A percentile compares a stretch with the other conserved stretches of the same genome.
phyloP scores from a whole-genome alignment of 352 stramenopile genomes.

The Phytopythium helicoides region DNA sequence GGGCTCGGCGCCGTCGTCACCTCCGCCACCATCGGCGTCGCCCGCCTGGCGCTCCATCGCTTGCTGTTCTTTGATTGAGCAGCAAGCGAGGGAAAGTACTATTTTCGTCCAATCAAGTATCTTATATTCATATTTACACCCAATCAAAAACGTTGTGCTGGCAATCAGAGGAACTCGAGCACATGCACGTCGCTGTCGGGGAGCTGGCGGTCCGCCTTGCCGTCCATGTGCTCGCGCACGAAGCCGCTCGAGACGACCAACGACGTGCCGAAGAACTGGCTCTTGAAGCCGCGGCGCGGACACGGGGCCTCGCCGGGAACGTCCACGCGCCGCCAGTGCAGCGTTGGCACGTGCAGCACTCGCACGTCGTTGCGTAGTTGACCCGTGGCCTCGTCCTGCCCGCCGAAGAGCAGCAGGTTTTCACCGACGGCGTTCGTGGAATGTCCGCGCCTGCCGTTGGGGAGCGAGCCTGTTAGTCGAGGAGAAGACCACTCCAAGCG shows the following conservation, averaged over 20 bases:
- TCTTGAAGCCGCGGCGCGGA: conserved; percentile 73
- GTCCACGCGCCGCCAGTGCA: conserved; percentile 32
- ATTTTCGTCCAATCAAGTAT: not conserved
- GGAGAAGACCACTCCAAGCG: conserved; percentile 38
- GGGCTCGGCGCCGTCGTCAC: not conserved
- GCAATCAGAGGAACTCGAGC: conserved; percentile 20
- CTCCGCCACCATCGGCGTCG: not conserved
- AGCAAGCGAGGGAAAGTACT: not conserved
- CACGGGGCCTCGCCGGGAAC: conserved; percentile 39
- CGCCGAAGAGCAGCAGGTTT: conserved; percentile 62
- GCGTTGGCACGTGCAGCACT: conserved; percentile 30
- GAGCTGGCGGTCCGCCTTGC: conserved; percentile 53
- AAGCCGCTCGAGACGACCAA: conserved; percentile 77
- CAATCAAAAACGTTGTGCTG: not conserved
- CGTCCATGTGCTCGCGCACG: conserved; percentile 29
- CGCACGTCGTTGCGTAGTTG: conserved; percentile 50
- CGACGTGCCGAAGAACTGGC: conserved; percentile 72
- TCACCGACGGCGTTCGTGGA: conserved; percentile 54
- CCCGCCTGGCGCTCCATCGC: not conserved
- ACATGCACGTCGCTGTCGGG: conserved; percentile 63
- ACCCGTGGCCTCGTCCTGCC: conserved; percentile 45
- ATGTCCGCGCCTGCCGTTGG: conserved; percentile 50
- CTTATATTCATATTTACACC: not conserved
- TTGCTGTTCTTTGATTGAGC: not conserved
- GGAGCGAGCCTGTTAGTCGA: conserved; percentile 30